Evolutionary conservation across 2,329 filamentous ascomycete species (phyloP), one percentile per base, ranked within the genome.

Genomic region (Zalaria sp.): DNA sequence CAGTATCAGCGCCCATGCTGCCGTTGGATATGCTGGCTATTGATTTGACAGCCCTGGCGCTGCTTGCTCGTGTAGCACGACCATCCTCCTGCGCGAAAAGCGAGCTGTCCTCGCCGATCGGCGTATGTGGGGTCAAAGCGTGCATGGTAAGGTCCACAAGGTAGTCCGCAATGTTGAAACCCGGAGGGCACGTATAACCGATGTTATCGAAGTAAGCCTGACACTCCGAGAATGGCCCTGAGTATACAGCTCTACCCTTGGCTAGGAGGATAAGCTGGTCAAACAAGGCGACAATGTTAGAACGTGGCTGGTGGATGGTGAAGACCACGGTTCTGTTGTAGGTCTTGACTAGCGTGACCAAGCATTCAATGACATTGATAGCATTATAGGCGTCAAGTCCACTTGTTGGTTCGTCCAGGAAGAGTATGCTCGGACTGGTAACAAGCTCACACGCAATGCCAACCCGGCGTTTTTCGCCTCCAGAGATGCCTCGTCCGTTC

Each of bases 101-200:
- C 5, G 43, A 44, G 18, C 69, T 73, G 36, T 73, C 65, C 38
- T 78, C 75, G 27, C 77, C 70, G 2, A 69, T 61, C 7, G 71
- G 64, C 1, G 71, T 68, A 32, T 63, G 66, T 9, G 71, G 66
- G 40, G 72, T 69, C 44, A 83, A 77, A 25, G 87, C 88, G 58
- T 98, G 91, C 89, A 98, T 96, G 0, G 91, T 96, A 34, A 98
- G 71, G 58, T 98, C 91, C 27, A 98, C 88, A 4, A 98, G 75
- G 56, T 95, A 98, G 59, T 98, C 91, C 3, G 91, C 91, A 61
- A 98, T 96, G 55, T 98, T 98, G 73, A 96, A 98, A 2, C 93
- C 93, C 25, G 88, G 82, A 7, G 91, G 91, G 56, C 93, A 98
- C 38, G 83, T 71, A 59, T 95, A 98, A 35, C 91, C 93, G 46